Evolutionary conservation across 345 rosid species (phyloP).

Genomic region (Rhodamnia rubescens): DNA sequence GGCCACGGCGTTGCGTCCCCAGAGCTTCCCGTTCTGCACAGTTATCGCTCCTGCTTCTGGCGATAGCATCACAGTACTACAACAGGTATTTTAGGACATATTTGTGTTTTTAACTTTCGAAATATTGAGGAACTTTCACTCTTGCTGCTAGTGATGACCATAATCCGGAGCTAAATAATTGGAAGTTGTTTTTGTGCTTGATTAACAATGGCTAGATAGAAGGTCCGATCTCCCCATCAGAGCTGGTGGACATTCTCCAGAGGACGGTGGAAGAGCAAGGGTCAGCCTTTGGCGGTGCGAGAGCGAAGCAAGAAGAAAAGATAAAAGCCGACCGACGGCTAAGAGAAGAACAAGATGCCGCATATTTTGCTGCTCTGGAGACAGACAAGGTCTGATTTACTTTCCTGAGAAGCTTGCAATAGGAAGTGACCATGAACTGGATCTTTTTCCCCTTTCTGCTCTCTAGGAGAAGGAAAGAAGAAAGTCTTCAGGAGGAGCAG

Average conservation of each 20-base stretch:
- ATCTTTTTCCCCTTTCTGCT: background rate
- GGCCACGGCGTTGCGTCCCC: slow-evolving; percentile 22
- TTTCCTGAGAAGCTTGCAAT: background rate
- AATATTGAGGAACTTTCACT: background rate
- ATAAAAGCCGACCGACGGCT: slow-evolving; percentile 31
- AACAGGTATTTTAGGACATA: slow-evolving; percentile 28
- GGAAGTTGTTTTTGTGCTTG: background rate
- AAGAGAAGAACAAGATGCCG: slow-evolving; percentile 52
- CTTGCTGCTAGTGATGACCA: background rate
- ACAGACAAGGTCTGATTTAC: slow-evolving; percentile 25
- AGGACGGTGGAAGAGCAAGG: slow-evolving; percentile 59
- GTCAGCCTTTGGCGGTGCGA: slow-evolving; percentile 25
- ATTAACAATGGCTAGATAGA: slow-evolving; percentile 25
- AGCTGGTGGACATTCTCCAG: slow-evolving; percentile 44
- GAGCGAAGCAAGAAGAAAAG: slow-evolving; percentile 23
- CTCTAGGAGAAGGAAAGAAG: slow-evolving; percentile 35
- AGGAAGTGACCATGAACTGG: background rate
- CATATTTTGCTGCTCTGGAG: slow-evolving; percentile 36
- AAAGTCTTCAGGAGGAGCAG: slow-evolving; percentile 1
- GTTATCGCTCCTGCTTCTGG: slow-evolving; percentile 39
- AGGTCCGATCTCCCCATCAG: slow-evolving; percentile 42
- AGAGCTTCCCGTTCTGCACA: slow-evolving; percentile 46
- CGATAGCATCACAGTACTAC: slow-evolving; percentile 33
- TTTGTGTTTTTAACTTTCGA: background rate
- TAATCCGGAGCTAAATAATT: background rate